phyloP scores from a whole-genome alignment of 169 alveolate genomes.

The Amoebophrya sp. region DNA sequence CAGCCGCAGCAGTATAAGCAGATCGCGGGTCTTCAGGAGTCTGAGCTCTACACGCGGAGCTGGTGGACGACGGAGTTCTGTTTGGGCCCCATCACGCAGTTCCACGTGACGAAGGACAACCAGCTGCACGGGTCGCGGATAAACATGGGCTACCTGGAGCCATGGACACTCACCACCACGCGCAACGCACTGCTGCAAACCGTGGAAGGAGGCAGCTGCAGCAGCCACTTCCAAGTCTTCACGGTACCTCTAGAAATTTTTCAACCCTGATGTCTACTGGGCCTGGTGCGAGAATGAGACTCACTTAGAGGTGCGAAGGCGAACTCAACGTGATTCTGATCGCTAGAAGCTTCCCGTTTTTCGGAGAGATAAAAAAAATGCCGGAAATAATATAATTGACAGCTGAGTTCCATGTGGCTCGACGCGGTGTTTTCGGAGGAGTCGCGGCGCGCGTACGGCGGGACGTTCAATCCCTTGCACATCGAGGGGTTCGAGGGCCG shows the following conservation, averaged over 20 bases:
- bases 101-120: neutral
- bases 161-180: too few species aligned
- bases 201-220: neutral
- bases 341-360: too few species aligned
- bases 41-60: neutral
- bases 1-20: neutral
- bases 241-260: too few species aligned
- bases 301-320: too few species aligned
- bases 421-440: too few species aligned
- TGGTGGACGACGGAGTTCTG: neutral
- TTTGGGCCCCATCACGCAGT: neutral
- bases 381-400: too few species aligned
- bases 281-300: too few species aligned
- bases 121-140: neutral
- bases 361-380: too few species aligned
- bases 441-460: neutral
- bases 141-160: neutral
- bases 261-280: too few species aligned
- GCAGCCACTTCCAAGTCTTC: neutral
- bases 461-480: neutral
- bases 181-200: neutral
- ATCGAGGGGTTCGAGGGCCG: neutral
- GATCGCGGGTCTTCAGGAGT: neutral
- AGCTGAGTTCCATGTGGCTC: too few species aligned
- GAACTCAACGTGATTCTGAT: too few species aligned